phyloP scores from a whole-genome alignment of 2,329 filamentous ascomycete genomes.

The Colletotrichum sp. region DNA sequence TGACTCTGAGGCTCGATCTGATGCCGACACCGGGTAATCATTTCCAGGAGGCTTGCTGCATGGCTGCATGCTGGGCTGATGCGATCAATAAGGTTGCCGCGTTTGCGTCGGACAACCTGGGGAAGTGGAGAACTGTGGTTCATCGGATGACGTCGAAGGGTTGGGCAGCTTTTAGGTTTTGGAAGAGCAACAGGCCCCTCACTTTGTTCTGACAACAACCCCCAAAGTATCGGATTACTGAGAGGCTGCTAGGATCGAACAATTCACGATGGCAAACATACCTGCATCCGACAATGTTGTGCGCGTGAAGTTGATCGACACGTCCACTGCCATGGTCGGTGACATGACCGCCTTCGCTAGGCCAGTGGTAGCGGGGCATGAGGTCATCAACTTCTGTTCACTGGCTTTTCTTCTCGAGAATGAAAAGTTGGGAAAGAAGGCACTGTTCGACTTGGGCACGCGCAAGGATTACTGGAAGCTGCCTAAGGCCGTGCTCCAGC shows the following conservation, averaged over 20 bases:
- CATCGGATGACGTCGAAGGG: constrained; percentile 7
- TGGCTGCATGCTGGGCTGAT: neutral
- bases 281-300: constrained; percentile 17
- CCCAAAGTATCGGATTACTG: neutral
- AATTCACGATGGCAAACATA: neutral
- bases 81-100: neutral
- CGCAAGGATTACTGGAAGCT: constrained; percentile 24
- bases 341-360: constrained; percentile 15
- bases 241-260: neutral
- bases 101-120: neutral
- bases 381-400: constrained; percentile 22
- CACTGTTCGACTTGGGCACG: constrained; percentile 19
- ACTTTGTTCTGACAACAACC: neutral
- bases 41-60: neutral
- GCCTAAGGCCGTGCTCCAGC: neutral
- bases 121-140: neutral
- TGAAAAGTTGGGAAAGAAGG: constrained; percentile 13
- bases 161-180: neutral
- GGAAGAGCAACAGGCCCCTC: neutral
- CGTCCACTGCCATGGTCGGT: constrained; percentile 17
- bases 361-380: constrained; percentile 20
- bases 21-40: neutral
- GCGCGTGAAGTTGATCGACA: constrained; percentile 21
- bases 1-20: neutral
- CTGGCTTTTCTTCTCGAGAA: constrained; percentile 22